Evolutionary conservation across 2,329 filamentous ascomycete species (phyloP).

Genomic region (Cadophora gregata): DNA sequence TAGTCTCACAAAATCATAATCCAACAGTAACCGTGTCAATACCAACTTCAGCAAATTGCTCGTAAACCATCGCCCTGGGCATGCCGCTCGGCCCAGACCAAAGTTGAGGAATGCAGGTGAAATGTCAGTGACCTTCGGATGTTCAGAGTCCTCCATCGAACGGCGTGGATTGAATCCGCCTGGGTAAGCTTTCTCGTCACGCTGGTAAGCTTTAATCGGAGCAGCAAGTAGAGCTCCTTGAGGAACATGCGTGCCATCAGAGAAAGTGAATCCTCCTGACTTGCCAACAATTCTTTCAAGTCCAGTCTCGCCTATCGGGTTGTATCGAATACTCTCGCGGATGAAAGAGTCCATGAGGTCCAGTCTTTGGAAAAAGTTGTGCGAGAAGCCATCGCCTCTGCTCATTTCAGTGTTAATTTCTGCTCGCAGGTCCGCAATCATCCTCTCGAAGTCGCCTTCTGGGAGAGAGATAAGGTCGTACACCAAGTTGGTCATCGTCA

Average conservation of each 20-base stretch:
- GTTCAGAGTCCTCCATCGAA: constrained; percentile 1
- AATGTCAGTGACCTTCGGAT: constrained; percentile 7
- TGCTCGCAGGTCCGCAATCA: constrained; percentile 1
- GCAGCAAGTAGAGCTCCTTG: constrained; percentile 5
- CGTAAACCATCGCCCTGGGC: constrained; percentile 1
- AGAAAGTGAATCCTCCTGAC: constrained; percentile 9
- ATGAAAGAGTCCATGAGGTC: constrained; percentile 13
- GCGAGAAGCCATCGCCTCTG: constrained; percentile 3
- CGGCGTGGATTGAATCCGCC: constrained; percentile 10
- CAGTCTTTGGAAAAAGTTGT: constrained; percentile 13
- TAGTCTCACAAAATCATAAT: constrained; percentile 7
- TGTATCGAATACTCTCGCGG: constrained; percentile 6
- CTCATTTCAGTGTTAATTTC: neutral
- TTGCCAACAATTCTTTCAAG: constrained; percentile 5
- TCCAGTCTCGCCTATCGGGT: constrained; percentile 6
- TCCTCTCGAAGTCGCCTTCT: neutral
- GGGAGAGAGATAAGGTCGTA: constrained; percentile 8
- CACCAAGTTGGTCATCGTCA: constrained; percentile 10
- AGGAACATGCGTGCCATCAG: constrained; percentile 7
- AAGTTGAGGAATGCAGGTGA: constrained; percentile 9
- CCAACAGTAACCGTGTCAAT: neutral
- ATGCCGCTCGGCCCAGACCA: neutral
- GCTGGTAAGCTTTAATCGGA: constrained; percentile 11
- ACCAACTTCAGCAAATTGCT: constrained; percentile 9
- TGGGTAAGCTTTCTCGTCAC: neutral